Base-by-base conservation (phyloP, 352 stramenopile genomes). In the Phytophthora ohioensis region DNA sequence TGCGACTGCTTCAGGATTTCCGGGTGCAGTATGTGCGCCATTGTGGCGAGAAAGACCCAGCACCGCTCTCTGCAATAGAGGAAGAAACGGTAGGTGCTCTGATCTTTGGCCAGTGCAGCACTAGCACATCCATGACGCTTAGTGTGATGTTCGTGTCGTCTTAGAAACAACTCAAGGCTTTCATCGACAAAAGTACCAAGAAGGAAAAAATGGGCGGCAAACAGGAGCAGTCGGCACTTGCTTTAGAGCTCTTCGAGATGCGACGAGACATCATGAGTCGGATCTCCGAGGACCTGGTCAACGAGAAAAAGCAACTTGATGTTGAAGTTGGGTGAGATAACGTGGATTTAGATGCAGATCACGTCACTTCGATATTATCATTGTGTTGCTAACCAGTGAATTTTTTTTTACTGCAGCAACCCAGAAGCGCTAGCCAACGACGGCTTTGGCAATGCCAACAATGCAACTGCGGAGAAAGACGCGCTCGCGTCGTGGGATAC, bases 281-380 rank as follows among this genome's bases (percentile, higher is more conserved):
- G 34, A 88, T 95, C 43, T 90, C 87, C 17, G 85, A 95, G 42
- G 81, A 93, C 21, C 67, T 91, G 4, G 67, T 94, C 36, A 83
- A 81, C 51, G 76, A 91, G 21, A 92, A 89, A 67, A 82, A 82
- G 47, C 71, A 81, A 39, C 57, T 91, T 17, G 87, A 95, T 12
- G 52, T 83, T 41, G 86, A 95, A 52, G 41, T 80, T 51, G 82
- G 77, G 83, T 90, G 49, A 9, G 72, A 38, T 42, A 57, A 51
- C 34, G 15, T 48, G 27, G 13, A 56, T 8, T 13, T 60, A 34
- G 35, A 27, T 27, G 21, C 21, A 27, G 21, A 57, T 12, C 17
- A 57, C 32, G 57, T 36, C 43, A 51, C 27, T 10, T 3, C n/a
- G 21, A 3, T 8, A 31, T 52, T 42, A 64, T 57, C 35, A 52